Evolutionary conservation across 2,329 filamentous ascomycete genomes (phyloP).

Genomic region (Trichoderma breve): DNA sequence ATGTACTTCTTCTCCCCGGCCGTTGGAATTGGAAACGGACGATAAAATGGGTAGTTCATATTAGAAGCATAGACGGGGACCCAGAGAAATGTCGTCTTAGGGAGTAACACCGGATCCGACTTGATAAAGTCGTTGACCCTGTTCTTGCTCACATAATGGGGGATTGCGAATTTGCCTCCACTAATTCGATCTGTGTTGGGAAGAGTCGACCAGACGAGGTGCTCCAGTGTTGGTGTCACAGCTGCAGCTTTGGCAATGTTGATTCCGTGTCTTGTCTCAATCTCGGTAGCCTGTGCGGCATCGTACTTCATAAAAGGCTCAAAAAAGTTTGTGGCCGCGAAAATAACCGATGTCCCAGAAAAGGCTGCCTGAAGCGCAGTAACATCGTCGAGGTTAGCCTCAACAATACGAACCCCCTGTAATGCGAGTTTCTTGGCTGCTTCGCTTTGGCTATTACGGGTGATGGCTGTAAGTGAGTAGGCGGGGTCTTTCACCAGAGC

Average conservation of each 20-base stretch:
- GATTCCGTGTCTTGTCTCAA: background rate
- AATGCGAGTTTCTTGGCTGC: background rate
- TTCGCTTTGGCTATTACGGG: background rate
- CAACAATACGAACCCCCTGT: background rate
- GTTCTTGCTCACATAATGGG: background rate
- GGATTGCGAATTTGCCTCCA: background rate
- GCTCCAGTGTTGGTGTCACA: background rate
- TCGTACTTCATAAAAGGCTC: background rate
- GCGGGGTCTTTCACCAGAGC: background rate
- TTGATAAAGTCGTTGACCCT: background rate
- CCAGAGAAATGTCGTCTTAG: background rate
- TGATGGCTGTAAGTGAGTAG: background rate
- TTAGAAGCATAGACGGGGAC: background rate
- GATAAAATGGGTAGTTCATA: background rate
- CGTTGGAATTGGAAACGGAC: background rate
- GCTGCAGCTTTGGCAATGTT: background rate
- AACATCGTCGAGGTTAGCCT: background rate
- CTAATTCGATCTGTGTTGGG: background rate
- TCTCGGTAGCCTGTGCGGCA: constrained; percentile 26
- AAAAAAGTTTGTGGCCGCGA: background rate
- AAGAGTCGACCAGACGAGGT: background rate
- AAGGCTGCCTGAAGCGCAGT: background rate
- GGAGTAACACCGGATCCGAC: background rate
- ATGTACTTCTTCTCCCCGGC: background rate
- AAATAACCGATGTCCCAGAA: background rate